A percentile compares a stretch with the other conserved stretches of the same genome.
Conservation (phyloP, 2,329 filamentous ascomycete genomes). For the Pseudocercospora musae region DNA sequence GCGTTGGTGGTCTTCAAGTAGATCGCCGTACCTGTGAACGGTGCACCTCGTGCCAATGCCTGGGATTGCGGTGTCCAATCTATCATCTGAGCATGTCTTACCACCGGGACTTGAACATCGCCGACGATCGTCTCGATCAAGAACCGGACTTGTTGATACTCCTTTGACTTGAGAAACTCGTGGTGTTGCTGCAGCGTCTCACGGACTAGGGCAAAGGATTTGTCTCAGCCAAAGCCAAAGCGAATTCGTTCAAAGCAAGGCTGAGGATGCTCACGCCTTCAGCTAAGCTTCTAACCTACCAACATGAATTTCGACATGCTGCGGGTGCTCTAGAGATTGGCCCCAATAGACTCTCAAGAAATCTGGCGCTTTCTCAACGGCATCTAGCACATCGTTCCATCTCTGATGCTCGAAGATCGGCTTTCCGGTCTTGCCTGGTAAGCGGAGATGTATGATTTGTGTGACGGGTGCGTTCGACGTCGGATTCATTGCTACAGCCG, state of each 20-base stretch:
- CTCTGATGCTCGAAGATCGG: constrained; percentile 2
- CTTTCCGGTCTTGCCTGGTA: constrained; percentile 1
- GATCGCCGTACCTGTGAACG: constrained; percentile 15
- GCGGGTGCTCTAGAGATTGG: constrained; percentile 8
- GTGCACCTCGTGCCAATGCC: constrained; percentile 13
- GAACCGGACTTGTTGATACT: constrained; percentile 2
- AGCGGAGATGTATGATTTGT: constrained; percentile 13
- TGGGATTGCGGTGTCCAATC: constrained; percentile 12
- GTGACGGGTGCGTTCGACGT: constrained; percentile 40
- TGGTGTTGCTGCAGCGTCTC: constrained; percentile 10
- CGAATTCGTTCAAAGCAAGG: neutral
- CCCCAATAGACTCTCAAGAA: constrained; percentile 15
- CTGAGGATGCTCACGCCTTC: neutral
- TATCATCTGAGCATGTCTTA: constrained; percentile 10
- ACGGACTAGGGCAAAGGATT: constrained; percentile 1
- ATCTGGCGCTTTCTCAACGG: neutral
- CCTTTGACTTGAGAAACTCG: constrained; percentile 6
- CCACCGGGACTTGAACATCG: neutral
- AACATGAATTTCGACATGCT: constrained; percentile 14
- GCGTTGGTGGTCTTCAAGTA: constrained; percentile 11
- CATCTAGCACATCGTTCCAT: constrained; percentile 10
- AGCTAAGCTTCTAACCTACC: constrained; percentile 3
- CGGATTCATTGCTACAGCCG: neutral
- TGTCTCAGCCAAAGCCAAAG: neutral
- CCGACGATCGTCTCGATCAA: constrained; percentile 4